These are phyloP conservation scores for Rhododendron henanense DNA, from an alignment of 148 eudicot species.

Conservation along the genomic window DNA sequence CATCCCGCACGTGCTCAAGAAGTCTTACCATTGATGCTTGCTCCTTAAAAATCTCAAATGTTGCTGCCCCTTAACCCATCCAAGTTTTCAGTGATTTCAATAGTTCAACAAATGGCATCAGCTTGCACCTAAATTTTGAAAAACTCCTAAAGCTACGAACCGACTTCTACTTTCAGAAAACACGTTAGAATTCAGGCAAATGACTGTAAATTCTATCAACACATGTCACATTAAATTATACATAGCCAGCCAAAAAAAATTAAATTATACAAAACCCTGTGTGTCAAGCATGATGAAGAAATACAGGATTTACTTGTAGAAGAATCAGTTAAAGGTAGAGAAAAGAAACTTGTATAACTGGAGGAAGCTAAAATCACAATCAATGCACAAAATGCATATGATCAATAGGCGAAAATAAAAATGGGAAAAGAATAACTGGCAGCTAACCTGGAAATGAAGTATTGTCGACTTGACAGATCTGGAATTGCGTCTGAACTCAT, in stretches of 20 bases:
- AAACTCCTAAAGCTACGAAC: background rate
- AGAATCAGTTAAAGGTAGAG: background rate
- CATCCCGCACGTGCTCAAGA: background rate
- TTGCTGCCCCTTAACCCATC: background rate
- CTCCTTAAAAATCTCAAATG: background rate
- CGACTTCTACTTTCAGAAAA: background rate
- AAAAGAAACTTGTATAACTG: background rate
- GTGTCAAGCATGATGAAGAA: background rate
- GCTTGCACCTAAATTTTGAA: background rate
- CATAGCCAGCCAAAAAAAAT: background rate
- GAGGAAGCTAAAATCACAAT: background rate
- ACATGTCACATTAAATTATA: background rate
- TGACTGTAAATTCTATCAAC: background rate
- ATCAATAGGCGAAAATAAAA: background rate
- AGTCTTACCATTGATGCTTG: background rate
- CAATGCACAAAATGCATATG: background rate
- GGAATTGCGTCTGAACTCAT: conserved; percentile 69
- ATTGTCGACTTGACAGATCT: conserved; percentile 81
- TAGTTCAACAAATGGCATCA: background rate
- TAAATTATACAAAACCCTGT: background rate
- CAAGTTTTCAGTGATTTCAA: background rate
- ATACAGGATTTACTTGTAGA: background rate
- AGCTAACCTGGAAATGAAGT: conserved; percentile 77
- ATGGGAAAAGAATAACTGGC: background rate
- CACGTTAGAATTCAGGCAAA: background rate